phyloP scores from a whole-genome alignment of 2,329 filamentous ascomycete species.

The Elsinoe fawcettii region DNA sequence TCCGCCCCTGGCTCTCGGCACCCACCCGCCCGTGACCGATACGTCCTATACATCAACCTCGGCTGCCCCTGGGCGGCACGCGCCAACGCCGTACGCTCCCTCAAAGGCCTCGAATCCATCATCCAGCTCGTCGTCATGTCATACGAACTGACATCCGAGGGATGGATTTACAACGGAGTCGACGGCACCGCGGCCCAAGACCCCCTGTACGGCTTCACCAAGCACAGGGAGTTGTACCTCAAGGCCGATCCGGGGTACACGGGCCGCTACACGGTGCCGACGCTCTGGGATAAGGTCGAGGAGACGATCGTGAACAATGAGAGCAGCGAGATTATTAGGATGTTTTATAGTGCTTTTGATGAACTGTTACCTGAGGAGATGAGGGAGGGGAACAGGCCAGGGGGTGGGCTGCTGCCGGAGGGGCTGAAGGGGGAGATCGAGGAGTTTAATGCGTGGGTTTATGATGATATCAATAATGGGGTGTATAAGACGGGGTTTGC shows the following conservation, averaged over 20 bases:
- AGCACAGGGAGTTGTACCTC: slow-evolving; percentile 68
- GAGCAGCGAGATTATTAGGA: slow-evolving; percentile 84
- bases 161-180: slow-evolving; percentile 65
- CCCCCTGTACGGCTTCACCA: slow-evolving; percentile 57
- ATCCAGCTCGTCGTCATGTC: slow-evolving; percentile 43
- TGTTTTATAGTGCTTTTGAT: slow-evolving; percentile 79
- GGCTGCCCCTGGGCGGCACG: slow-evolving; percentile 58
- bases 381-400: slow-evolving; percentile 45
- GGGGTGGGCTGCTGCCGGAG: slow-evolving; percentile 60
- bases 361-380: slow-evolving; percentile 43
- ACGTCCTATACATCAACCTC: slow-evolving; percentile 52
- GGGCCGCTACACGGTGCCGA: slow-evolving; percentile 76
- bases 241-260: slow-evolving; percentile 57
- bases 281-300: slow-evolving; percentile 70
- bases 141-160: slow-evolving; percentile 37
- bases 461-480: slow-evolving; percentile 52
- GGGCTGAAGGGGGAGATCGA: slow-evolving; percentile 63
- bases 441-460: slow-evolving; percentile 70
- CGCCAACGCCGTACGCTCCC: slow-evolving; percentile 38
- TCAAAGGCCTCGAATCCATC: slow-evolving; percentile 46
- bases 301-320: slow-evolving; percentile 83
- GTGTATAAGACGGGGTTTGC: slow-evolving; percentile 65
- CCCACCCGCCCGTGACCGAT: slow-evolving; percentile 52
- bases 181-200: slow-evolving; percentile 49
- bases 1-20: slow-evolving; percentile 45